Evolutionary conservation across 2,329 filamentous ascomycete genomes (phyloP).

Genomic region (Penicillium hordei): DNA sequence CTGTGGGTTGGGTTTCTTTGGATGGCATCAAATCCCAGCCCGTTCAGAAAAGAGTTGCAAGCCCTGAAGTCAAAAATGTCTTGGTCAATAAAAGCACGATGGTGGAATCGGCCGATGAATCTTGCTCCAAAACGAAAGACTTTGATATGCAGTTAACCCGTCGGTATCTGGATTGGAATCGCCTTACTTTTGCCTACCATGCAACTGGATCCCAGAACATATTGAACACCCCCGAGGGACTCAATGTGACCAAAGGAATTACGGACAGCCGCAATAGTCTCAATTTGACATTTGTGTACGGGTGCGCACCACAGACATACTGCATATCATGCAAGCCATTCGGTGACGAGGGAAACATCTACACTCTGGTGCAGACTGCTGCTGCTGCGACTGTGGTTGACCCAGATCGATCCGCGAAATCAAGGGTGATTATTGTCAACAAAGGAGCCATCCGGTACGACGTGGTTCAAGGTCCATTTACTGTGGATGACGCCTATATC

Average conservation of each 20-base stretch:
- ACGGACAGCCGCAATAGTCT: constrained; percentile 53
- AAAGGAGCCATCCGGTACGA: constrained; percentile 63
- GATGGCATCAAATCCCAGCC: too few species aligned
- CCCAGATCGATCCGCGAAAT: constrained; percentile 48
- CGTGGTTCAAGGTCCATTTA: constrained; percentile 53
- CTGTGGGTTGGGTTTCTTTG: too few species aligned
- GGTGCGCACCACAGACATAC: constrained; percentile 61
- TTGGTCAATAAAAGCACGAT: too few species aligned
- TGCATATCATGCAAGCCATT: constrained; percentile 53
- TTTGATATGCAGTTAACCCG: too few species aligned
- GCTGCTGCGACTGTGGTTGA: constrained; percentile 56
- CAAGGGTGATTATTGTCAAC: constrained; percentile 61
- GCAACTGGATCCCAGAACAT: constrained; percentile 50
- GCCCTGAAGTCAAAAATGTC: too few species aligned
- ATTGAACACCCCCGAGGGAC: constrained; percentile 54
- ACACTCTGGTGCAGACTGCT: constrained; percentile 51
- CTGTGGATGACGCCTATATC: not conserved
- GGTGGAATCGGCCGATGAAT: too few species aligned
- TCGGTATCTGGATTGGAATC: too few species aligned
- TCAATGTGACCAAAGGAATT: constrained; percentile 52
- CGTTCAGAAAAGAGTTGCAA: too few species aligned
- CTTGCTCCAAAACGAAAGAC: too few species aligned
- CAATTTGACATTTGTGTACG: constrained; percentile 57
- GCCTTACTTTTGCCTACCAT: too few species aligned
- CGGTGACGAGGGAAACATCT: constrained; percentile 38